Evolutionary conservation across 805 yeast species (phyloP), one percentile per base, ranked within the genome.

Genomic region (Saccharomyces mikatae): DNA sequence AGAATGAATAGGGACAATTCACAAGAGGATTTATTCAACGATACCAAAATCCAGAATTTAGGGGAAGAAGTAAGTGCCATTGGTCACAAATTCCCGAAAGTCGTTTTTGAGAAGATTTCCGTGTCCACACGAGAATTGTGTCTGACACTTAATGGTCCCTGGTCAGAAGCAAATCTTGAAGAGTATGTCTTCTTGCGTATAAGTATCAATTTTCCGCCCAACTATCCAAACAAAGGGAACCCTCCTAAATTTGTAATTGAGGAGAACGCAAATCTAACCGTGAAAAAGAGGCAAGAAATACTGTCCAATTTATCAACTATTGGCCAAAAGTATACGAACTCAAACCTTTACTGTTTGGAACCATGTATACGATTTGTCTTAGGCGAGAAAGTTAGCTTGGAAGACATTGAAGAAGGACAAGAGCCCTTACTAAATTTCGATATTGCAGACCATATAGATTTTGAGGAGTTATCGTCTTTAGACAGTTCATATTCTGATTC

Each of bases 51-150:
- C 3, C 80, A 84, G 26, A 89, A 89, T 63, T 70, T 92, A 27
- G 97, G 96, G 6, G 97, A 91, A 68, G 99, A 92, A 68, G 90
- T 94, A 1, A 86, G 95, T 58, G 75, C 81, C 17, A 89, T 90
- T 6, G 96, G 96, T 2, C 90, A 86, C 61, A 88, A 87, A 61
- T 90, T 91, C 66, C 96, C 97, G 0, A 89, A 86, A 60, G 79
- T 94, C 2, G 74, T 84, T 1, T 90, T 94, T 67, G 98, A 92
- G 64, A 83, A 83, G 60, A 90, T 94, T 5, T 84, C 94, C 1
- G 96, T 92, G 0, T 82, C 95, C 0, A 86, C 96, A 0, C 97
- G 98, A 46, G 82, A 78, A 30, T 73, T 91, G 54, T 81, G 83
- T 2, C 69, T 94, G 11, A 83, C 95, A n/a, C 69, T 94, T 52